Evolutionary conservation across 345 rosid species (phyloP).

Genomic region (Camelina laxa): DNA sequence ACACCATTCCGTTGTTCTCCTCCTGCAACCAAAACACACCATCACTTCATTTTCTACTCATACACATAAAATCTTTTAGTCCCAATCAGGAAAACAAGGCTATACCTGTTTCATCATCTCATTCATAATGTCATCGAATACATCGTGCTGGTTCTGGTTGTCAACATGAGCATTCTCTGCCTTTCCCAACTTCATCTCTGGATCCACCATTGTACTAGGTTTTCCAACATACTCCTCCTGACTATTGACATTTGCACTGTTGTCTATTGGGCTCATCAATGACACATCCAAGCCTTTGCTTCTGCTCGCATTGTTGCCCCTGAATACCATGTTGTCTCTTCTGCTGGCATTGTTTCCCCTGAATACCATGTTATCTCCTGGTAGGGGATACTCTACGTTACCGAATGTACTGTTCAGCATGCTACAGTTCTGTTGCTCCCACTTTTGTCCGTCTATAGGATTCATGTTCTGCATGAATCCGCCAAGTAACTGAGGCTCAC

Average conservation of each 20-base stretch:
- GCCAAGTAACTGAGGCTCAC: conserved; percentile 53
- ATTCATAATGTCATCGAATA: conserved; percentile 72
- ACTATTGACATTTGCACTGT: conserved; percentile 1
- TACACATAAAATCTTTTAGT: background rate
- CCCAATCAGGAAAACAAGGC: background rate
- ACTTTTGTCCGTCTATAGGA: conserved; percentile 48
- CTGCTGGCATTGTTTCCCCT: conserved; percentile 17
- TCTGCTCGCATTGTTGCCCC: conserved; percentile 17
- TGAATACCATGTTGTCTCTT: conserved; percentile 28
- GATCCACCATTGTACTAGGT: conserved; percentile 42
- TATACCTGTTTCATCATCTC: conserved; percentile 72
- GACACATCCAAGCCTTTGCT: conserved; percentile 50
- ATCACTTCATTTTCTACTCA: conserved; percentile 13
- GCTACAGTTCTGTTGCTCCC: conserved; percentile 56
- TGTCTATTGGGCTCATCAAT: conserved; percentile 45
- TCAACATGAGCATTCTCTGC: conserved; percentile 53
- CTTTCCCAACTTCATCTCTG: conserved; percentile 52
- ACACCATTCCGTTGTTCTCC: conserved; percentile 35
- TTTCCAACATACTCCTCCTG: conserved; percentile 48
- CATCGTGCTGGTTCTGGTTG: conserved; percentile 53
- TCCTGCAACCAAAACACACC: conserved; percentile 38
- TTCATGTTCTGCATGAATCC: conserved; percentile 51
- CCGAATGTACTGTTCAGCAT: conserved; percentile 46
- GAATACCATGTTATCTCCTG: conserved; percentile 23
- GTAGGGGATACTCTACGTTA: conserved; percentile 40